phyloP scores from a whole-genome alignment of 2,329 filamentous ascomycete genomes.

The Beauveria sp. region DNA sequence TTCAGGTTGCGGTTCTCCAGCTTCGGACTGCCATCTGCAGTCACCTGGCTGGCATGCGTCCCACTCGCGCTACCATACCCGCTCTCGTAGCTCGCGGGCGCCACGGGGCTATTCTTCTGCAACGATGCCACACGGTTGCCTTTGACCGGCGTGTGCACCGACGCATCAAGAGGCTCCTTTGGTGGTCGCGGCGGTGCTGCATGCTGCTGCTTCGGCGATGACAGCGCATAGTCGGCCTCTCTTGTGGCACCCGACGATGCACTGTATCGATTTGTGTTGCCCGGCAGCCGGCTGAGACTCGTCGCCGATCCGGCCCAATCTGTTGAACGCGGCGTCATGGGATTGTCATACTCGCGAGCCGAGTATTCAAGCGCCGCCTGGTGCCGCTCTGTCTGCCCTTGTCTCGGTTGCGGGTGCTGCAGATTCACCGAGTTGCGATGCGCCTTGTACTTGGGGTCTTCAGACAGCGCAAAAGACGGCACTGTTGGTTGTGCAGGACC shows the following conservation, averaged over 20 bases:
- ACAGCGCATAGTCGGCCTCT: constrained; percentile 37
- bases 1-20: constrained; percentile 49
- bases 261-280: constrained; percentile 40
- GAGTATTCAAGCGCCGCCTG: constrained; percentile 66
- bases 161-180: constrained; percentile 50
- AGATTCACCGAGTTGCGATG: constrained; percentile 75
- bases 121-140: constrained; percentile 42
- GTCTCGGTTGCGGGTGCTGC: constrained; percentile 70
- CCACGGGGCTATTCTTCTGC: constrained; percentile 47
- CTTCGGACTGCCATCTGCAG: constrained; percentile 41
- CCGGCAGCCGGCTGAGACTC: constrained; percentile 46
- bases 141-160: constrained; percentile 37
- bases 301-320: constrained; percentile 57
- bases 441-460: constrained; percentile 73
- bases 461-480: constrained; percentile 23
- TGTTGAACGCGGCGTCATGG: constrained; percentile 51
- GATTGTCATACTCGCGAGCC: constrained; percentile 58
- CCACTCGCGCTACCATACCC: constrained; percentile 43
- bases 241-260: constrained; percentile 27
- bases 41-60: constrained; percentile 42
- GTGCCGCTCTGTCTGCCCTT: constrained; percentile 66
- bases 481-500: not conserved
- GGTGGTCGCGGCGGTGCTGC: constrained; percentile 49
- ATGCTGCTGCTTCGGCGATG: constrained; percentile 31
- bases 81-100: constrained; percentile 48